These are phyloP conservation scores for Aspergillus transmontanensis DNA, from an alignment of 2,329 filamentous ascomycete genomes.

Conservation along the genomic window DNA sequence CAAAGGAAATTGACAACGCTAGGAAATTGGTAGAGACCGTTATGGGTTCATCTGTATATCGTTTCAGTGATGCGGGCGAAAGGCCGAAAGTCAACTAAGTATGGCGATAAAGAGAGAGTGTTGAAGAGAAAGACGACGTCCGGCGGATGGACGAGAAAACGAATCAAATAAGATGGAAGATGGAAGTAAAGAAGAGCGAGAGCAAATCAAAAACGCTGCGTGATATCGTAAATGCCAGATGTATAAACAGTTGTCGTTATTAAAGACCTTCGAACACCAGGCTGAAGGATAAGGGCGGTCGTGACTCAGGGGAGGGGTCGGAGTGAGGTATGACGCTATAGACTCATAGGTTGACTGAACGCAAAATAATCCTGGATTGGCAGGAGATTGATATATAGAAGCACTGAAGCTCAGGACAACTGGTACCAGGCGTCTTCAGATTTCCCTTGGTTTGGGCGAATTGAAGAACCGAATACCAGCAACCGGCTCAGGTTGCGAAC, in stretches of 20 bases:
- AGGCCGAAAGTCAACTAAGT: conserved; percentile 23
- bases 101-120: conserved; percentile 24
- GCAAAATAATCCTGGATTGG: conserved; percentile 5
- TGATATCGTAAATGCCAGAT: conserved; percentile 42
- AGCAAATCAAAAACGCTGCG: conserved; percentile 37
- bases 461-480: conserved; percentile 29
- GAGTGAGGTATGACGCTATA: conserved; percentile 21
- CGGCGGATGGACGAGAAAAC: conserved; percentile 14
- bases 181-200: conserved; percentile 15
- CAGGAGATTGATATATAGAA: conserved; percentile 20
- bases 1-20: conserved; percentile 31
- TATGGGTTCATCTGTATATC: conserved; percentile 45
- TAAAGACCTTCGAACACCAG: conserved; percentile 39
- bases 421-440: conserved; percentile 26
- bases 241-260: conserved; percentile 30
- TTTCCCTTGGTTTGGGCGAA: conserved; percentile 16
- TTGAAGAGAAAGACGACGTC: conserved; percentile 24
- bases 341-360: conserved; percentile 30
- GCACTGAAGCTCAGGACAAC: conserved; percentile 26
- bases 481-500: conserved; percentile 23
- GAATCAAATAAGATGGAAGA: conserved; percentile 4
- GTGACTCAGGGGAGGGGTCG: conserved; percentile 33
- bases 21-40: conserved; percentile 42
- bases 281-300: conserved; percentile 32
- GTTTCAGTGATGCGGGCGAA: conserved; percentile 29